These are phyloP conservation scores for Helianthus tuberosus DNA, from an alignment of 129 eudicot genomes.

Conservation along the genomic window DNA sequence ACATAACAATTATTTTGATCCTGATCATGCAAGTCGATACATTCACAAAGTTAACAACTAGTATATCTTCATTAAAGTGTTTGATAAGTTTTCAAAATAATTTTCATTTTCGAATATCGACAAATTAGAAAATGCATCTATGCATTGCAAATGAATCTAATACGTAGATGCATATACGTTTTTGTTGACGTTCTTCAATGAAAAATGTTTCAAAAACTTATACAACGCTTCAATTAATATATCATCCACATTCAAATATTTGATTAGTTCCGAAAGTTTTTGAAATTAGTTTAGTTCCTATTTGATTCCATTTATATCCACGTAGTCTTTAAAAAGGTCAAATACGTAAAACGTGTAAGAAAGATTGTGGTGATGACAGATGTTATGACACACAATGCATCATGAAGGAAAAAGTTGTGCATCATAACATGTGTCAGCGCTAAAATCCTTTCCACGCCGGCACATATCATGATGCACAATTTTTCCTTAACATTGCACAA, in stretches of 20 bases:
- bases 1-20: background rate
- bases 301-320: background rate
- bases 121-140: background rate
- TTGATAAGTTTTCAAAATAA: background rate
- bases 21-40: background rate
- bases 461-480: background rate
- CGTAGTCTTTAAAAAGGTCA: background rate
- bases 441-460: background rate
- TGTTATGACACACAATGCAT: background rate
- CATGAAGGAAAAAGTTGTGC: slow-evolving; percentile 3
- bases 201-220: background rate
- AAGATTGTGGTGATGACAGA: background rate
- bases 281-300: background rate
- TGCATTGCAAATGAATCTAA: background rate
- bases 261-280: background rate
- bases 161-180: background rate
- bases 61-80: background rate
- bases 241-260: background rate
- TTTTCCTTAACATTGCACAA: background rate
- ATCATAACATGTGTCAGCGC: background rate
- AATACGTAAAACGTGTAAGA: background rate
- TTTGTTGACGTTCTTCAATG: background rate
- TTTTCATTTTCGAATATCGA: background rate
- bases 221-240: background rate
- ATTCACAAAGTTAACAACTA: background rate